Percentiles rank a stretch among this genome's conserved stretches.
phyloP scores from a whole-genome alignment of 768 basidiomycete species.

The Kockovaella imperatae region DNA sequence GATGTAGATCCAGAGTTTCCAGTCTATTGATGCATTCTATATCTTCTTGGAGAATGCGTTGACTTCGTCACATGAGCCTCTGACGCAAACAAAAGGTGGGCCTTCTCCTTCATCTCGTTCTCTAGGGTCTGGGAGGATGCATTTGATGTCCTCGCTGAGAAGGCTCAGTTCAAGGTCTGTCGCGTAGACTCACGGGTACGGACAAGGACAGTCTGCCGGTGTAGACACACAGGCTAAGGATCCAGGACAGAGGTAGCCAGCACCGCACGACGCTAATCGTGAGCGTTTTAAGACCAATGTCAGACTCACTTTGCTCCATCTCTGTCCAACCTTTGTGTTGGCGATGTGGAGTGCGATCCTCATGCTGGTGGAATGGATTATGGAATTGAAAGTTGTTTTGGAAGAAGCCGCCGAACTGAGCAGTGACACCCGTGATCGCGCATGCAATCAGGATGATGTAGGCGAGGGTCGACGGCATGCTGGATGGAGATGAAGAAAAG shows the following conservation, averaged over 20 bases:
- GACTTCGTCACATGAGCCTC: slow-evolving; percentile 29
- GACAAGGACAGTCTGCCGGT: slow-evolving; percentile 38
- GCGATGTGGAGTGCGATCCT: slow-evolving; percentile 4
- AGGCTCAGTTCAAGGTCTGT: not conserved
- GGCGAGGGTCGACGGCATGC: no score
- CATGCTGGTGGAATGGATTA: slow-evolving; percentile 2
- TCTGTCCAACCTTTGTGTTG: slow-evolving; percentile 12
- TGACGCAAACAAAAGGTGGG: slow-evolving; percentile 33
- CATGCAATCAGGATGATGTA: not conserved
- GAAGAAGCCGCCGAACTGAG: slow-evolving; percentile 12
- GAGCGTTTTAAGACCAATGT: not conserved
- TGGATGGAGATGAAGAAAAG: no score
- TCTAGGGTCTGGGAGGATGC: slow-evolving; percentile 28
- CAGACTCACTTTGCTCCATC: slow-evolving; percentile 13
- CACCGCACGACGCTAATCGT: slow-evolving; percentile 15
- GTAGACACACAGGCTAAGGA: slow-evolving; percentile 37
- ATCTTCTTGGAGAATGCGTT: slow-evolving; percentile 17
- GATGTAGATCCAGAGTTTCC: slow-evolving; percentile 2
- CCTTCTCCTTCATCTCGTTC: slow-evolving; percentile 36
- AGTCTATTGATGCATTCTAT: slow-evolving; percentile 12
- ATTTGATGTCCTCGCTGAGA: slow-evolving; percentile 36
- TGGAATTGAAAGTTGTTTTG: slow-evolving; percentile 8
- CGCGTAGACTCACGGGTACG: slow-evolving; percentile 32
- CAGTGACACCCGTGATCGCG: not conserved
- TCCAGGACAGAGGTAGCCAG: slow-evolving; percentile 36